A percentile compares a stretch with the other conserved stretches of the same genome.
These are phyloP conservation scores for Flaveria brownii DNA, from an alignment of 129 eudicot species.

Conservation along the genomic window DNA sequence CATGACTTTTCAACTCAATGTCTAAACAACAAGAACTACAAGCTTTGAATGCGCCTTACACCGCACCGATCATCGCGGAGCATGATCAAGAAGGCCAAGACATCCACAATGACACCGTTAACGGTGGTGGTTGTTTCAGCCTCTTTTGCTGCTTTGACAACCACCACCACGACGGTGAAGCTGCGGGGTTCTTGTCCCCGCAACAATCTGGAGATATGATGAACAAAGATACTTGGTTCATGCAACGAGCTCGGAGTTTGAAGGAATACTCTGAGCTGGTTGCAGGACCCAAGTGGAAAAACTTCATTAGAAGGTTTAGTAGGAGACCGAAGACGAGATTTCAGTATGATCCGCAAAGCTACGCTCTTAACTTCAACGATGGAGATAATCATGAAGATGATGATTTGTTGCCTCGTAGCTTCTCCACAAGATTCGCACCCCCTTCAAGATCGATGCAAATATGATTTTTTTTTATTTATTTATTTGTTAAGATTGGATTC, in stretches of 20 bases:
- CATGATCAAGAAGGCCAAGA: constrained; percentile 33
- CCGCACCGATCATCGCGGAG: constrained; percentile 34
- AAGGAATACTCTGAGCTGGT: constrained; percentile 69
- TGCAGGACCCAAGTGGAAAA: constrained; percentile 96
- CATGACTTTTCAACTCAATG: constrained; percentile 9
- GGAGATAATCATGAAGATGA: constrained; percentile 48
- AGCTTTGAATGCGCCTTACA: constrained; percentile 18
- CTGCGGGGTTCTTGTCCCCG: constrained; percentile 28
- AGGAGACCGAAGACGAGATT: constrained; percentile 42
- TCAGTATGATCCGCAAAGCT: constrained; percentile 71
- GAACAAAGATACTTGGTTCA: constrained; percentile 52
- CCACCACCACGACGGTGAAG: constrained; percentile 27
- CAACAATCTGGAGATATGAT: constrained; percentile 31
- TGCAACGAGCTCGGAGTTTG: constrained; percentile 43
- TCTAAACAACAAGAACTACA: constrained; percentile 31
- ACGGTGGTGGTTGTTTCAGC: constrained; percentile 36
- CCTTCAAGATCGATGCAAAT: constrained; percentile 30
- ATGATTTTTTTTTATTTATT: constrained; percentile 9
- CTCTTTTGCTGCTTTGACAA: constrained; percentile 44
- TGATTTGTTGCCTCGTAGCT: constrained; percentile 49
- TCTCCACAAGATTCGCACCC: constrained; percentile 61
- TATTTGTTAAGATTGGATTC: constrained; percentile 6
- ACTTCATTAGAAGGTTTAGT: constrained; percentile 63
- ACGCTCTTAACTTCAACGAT: constrained; percentile 72
- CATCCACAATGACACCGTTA: constrained; percentile 16